Evolutionary conservation across 2,329 filamentous ascomycete species (phyloP).

Genomic region (Fusarium sp.): DNA sequence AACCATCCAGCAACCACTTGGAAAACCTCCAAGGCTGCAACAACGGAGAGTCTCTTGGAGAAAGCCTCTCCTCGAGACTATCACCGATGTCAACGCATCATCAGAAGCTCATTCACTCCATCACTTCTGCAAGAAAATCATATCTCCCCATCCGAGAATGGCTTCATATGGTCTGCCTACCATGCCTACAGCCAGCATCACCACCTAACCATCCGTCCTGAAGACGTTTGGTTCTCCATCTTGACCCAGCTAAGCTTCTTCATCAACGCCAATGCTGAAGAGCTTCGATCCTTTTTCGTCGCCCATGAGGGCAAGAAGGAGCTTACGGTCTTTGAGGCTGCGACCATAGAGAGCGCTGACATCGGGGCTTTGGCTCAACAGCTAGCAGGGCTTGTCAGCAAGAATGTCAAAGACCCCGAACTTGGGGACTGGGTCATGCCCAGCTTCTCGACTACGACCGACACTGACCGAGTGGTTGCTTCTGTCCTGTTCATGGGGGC

Average conservation of each 20-base stretch:
- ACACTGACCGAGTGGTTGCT: not conserved
- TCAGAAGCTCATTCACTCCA: not conserved
- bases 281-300: not conserved
- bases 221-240: not conserved
- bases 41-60: rapidly evolving
- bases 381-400: not conserved
- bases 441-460: not conserved
- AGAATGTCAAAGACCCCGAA: not conserved
- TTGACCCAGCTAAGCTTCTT: not conserved
- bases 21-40: not conserved
- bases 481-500: not conserved
- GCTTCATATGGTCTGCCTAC: not conserved
- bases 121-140: not conserved
- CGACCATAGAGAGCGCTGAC: not conserved
- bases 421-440: not conserved
- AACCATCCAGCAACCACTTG: not conserved
- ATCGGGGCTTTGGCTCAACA: not conserved
- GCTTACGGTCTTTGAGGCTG: not conserved
- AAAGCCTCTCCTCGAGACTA: not conserved
- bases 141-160: not conserved
- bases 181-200: not conserved
- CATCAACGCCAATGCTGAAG: not conserved
- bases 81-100: not conserved
- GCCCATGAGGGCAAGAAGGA: not conserved
- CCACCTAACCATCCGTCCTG: not conserved